Conservation (phyloP, 768 basidiomycete species). For the Dentipellis fragilis region DNA sequence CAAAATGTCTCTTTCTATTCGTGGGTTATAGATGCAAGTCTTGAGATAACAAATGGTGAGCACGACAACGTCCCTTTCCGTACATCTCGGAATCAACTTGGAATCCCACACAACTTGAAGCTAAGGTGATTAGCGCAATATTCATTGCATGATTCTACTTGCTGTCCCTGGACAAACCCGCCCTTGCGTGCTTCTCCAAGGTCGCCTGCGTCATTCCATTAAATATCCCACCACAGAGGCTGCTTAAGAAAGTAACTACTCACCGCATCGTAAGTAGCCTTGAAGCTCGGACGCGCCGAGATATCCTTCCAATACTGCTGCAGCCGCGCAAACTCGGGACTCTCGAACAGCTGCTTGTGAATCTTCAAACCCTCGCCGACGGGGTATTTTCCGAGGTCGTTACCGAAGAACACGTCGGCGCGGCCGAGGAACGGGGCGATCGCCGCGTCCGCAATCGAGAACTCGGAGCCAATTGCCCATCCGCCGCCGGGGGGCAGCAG, state of each 20-base stretch:
- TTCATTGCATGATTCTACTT: no score
- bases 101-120: no score
- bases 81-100: no score
- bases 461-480: slow-evolving; percentile 34
- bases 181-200: no score
- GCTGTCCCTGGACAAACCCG: no score
- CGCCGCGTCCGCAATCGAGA: slow-evolving; percentile 55
- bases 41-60: no score
- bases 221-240: no score
- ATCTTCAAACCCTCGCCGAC: slow-evolving; percentile 30
- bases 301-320: slow-evolving; percentile 34
- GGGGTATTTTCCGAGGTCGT: slow-evolving; percentile 38
- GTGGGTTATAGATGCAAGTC: no score
- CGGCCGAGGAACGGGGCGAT: slow-evolving; percentile 54
- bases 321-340: slow-evolving; percentile 35
- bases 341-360: slow-evolving; percentile 28
- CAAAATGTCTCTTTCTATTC: no score
- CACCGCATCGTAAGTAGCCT: slow-evolving; percentile 41
- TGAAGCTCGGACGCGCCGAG: slow-evolving; percentile 39
- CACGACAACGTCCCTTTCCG: no score
- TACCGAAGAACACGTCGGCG: slow-evolving; percentile 30
- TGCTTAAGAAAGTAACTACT: slow-evolving; percentile 9
- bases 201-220: no score
- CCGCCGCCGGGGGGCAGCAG: slow-evolving; percentile 37
- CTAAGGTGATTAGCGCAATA: no score